phyloP scores from a whole-genome alignment of 129 eudicot genomes.

The Kitagawia praeruptora region DNA sequence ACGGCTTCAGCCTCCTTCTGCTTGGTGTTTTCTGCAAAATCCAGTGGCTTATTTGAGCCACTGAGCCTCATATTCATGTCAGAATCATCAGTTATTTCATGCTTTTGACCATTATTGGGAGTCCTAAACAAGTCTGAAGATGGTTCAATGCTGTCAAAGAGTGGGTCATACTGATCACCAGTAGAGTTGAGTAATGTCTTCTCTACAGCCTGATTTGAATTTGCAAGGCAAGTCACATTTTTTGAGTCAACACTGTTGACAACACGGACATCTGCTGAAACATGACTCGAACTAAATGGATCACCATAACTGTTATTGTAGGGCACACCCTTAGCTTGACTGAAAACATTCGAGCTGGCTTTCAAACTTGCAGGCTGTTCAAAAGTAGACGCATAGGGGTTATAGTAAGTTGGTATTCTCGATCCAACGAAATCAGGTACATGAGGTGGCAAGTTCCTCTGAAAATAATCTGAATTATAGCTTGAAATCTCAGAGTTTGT shows the following conservation, averaged over 20 bases:
- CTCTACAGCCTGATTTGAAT: slow-evolving; percentile 24
- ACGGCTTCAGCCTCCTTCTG: slow-evolving; percentile 13
- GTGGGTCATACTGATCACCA: slow-evolving; percentile 41
- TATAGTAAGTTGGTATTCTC: slow-evolving; percentile 45
- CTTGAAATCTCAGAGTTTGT: slow-evolving; percentile 20
- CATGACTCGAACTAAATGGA: slow-evolving; percentile 25
- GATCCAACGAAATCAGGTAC: slow-evolving; percentile 41
- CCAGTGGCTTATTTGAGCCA: slow-evolving; percentile 37
- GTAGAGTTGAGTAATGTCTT: slow-evolving; percentile 26
- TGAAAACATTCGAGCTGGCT: slow-evolving; percentile 32
- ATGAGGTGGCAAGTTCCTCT: slow-evolving; percentile 23
- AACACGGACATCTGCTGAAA: slow-evolving; percentile 30
- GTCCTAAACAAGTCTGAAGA: slow-evolving; percentile 27
- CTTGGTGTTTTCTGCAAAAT: slow-evolving; percentile 30
- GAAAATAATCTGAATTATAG: slow-evolving; percentile 26
- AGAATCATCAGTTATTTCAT: background rate
- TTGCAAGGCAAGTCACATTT: slow-evolving; percentile 17
- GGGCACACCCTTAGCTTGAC: slow-evolving; percentile 29
- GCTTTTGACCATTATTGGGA: background rate
- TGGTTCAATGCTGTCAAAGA: slow-evolving; percentile 10
- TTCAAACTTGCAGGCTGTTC: slow-evolving; percentile 60
- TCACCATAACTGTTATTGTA: slow-evolving; percentile 25
- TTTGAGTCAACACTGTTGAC: slow-evolving; percentile 21
- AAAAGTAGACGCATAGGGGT: slow-evolving; percentile 75
- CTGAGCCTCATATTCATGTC: slow-evolving; percentile 17